Evolutionary conservation across 495 filamentous ascomycete genomes (phyloP).

Genomic region (Talaromyces stipitatus): DNA sequence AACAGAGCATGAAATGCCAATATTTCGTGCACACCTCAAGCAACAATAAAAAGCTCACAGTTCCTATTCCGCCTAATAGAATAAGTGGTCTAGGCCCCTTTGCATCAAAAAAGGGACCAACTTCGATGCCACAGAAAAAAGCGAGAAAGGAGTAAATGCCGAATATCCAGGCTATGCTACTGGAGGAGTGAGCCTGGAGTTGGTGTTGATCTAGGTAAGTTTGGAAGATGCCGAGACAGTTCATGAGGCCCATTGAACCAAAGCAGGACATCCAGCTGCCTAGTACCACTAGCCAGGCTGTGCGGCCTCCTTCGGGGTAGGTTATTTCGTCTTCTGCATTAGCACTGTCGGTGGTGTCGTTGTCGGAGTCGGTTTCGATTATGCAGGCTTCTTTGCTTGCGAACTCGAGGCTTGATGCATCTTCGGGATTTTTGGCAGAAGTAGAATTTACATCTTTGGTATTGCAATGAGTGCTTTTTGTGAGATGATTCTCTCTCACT

Average conservation of each 20-base stretch:
- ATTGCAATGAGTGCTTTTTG: neutral
- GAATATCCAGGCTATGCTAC: constrained; percentile 67
- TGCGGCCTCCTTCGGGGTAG: constrained; percentile 59
- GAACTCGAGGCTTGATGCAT: neutral
- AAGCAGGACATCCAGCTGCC: constrained; percentile 61
- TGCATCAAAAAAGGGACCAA: constrained; percentile 19
- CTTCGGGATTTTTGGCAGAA: neutral
- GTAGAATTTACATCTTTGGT: neutral
- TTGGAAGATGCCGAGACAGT: constrained; percentile 63
- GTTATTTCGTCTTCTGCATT: neutral
- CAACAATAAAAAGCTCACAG: neutral
- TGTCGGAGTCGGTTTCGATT: neutral
- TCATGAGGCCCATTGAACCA: constrained; percentile 61
- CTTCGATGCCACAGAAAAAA: constrained; percentile 50
- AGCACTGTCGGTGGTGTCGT: neutral
- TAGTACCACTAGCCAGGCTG: constrained; percentile 60
- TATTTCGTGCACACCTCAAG: neutral
- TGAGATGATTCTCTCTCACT: neutral
- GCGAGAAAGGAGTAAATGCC: constrained; percentile 57
- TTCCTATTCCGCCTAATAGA: neutral
- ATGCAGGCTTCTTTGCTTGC: neutral
- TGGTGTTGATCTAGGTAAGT: constrained; percentile 57
- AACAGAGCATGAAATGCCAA: constrained; percentile 6
- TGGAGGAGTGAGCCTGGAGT: constrained; percentile 39
- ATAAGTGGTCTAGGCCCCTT: neutral